phyloP scores from a whole-genome alignment of 2,329 filamentous ascomycete genomes.

The Epichloe festucae region DNA sequence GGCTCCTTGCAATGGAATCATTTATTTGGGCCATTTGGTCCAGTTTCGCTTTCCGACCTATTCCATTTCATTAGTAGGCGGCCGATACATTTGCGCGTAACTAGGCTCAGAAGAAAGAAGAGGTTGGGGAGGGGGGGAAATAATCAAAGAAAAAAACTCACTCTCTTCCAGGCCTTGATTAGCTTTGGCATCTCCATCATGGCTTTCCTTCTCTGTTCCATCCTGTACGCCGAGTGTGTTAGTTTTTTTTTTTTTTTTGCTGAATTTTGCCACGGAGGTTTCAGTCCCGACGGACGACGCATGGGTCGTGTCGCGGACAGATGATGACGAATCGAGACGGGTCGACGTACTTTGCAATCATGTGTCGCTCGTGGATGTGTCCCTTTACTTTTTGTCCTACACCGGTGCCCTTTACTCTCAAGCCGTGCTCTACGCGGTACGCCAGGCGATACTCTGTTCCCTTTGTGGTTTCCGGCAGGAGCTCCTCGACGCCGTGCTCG shows the following conservation, averaged over 20 bases:
- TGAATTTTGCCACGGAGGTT: not conserved
- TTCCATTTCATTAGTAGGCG: slow-evolving; percentile 18
- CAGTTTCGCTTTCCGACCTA: slow-evolving; percentile 43
- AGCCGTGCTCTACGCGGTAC: slow-evolving; percentile 62
- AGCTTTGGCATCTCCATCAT: slow-evolving; percentile 92
- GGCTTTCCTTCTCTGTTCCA: slow-evolving; percentile 80
- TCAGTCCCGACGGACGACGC: not conserved
- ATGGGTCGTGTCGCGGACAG: not conserved
- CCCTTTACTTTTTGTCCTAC: slow-evolving; percentile 90
- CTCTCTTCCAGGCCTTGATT: slow-evolving; percentile 87
- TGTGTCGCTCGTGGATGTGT: slow-evolving; percentile 78
- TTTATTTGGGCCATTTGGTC: slow-evolving; percentile 45
- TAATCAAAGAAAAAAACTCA: slow-evolving; percentile 29
- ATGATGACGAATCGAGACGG: not conserved
- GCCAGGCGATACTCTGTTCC: slow-evolving; percentile 57
- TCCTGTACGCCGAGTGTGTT: slow-evolving; percentile 29
- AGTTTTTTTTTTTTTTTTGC: slow-evolving; percentile 1
- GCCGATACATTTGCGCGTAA: not conserved
- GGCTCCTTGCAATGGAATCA: not conserved
- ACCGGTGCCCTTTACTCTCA: slow-evolving; percentile 85
- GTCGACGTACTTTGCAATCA: slow-evolving; percentile 54
- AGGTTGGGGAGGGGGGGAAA: not conserved
- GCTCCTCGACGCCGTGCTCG: slow-evolving; percentile 64
- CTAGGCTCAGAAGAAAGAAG: not conserved
- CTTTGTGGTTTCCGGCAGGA: slow-evolving; percentile 68